Base-by-base conservation (phyloP, 192 early-diverging fungal genomes). In the Paraglomus brasilianum region DNA sequence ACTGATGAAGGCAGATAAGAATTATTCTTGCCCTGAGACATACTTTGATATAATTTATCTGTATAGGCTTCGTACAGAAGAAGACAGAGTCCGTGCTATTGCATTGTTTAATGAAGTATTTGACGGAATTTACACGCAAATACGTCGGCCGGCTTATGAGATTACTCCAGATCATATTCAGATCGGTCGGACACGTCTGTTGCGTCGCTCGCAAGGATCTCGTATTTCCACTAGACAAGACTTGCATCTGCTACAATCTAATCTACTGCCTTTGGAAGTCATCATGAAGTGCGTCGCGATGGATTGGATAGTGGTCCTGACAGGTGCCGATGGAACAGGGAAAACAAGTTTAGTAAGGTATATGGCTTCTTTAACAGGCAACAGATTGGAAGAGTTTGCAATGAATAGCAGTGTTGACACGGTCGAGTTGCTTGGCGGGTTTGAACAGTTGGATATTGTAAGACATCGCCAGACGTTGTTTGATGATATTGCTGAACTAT, bases 351-450 rank as follows among this genome's bases (percentile, higher is more conserved):
- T 96, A 21, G 87, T 98, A 6, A 87, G 95, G 9, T 79, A 91
- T 49, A 80, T 98, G 70, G 91, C 94, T 13, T 78, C 81, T 11
- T 67, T 95, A 39, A 89, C 91, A 3, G 96, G 95, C 5, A 89
- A 94, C 74, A 74, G 76, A 24, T 80, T 99, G 14, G 86, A 90
- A 38, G 97, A 99, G 82, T 98, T 97, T 71, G 81, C 93, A 8
- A 95, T 99, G 95, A 99, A 95, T 76, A 86, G 89, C 41, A 87
- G 89, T 10, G 91, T 98, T 15, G 97, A 99, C 65, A 91, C 95
- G 1, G 90, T 95, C 75, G 97, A 99, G 74, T 76, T 99, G 8
- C 74, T 99, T 17, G 97, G 97, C 62, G 97, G 97, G 30, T 99
- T 98, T 71, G 95, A 99, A 78, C 97, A 99, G 75, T 88, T 94